Percentiles rank a stretch among this genome's conserved stretches.
phyloP scores from a whole-genome alignment of 257 asterid species.

The Marsdenia floribunda region DNA sequence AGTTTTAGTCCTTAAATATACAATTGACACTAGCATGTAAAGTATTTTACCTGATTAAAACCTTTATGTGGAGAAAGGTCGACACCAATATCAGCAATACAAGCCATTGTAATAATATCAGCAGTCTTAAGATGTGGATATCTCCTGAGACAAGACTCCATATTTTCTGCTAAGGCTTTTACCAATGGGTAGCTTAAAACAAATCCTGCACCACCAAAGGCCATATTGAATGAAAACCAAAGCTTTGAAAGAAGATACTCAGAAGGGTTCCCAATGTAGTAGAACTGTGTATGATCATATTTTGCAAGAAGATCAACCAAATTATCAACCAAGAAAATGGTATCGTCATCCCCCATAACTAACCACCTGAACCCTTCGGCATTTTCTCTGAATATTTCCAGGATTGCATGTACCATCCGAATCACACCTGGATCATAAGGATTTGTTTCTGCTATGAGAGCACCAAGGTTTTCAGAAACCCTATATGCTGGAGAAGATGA shows the following conservation, averaged over 20 bases:
- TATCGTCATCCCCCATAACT: constrained; percentile 76
- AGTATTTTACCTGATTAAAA: constrained; percentile 46
- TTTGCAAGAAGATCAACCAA: constrained; percentile 38
- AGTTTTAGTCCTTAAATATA: too few species aligned
- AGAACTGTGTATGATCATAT: constrained; percentile 42
- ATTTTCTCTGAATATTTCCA: constrained; percentile 48
- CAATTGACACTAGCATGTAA: too few species aligned
- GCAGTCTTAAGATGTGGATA: constrained; percentile 38
- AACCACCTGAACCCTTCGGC: constrained; percentile 43
- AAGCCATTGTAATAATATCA: constrained; percentile 42
- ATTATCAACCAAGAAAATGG: constrained; percentile 55
- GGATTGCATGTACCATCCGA: constrained; percentile 51
- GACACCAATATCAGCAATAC: constrained; percentile 65
- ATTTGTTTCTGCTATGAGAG: constrained; percentile 20
- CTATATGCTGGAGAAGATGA: constrained; percentile 45
- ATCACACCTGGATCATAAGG: constrained; percentile 8
- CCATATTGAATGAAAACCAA: constrained; percentile 50
- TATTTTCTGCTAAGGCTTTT: constrained; percentile 38
- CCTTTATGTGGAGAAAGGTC: constrained; percentile 48
- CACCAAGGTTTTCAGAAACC: constrained; percentile 36
- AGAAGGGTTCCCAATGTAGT: constrained; percentile 51
- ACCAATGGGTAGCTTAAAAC: constrained; percentile 55
- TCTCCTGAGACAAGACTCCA: constrained; percentile 45
- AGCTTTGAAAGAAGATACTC: constrained; percentile 48
- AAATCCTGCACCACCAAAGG: constrained; percentile 71